Base-by-base conservation (phyloP, 495 filamentous ascomycete genomes). In the Aeminium ludgeri region DNA sequence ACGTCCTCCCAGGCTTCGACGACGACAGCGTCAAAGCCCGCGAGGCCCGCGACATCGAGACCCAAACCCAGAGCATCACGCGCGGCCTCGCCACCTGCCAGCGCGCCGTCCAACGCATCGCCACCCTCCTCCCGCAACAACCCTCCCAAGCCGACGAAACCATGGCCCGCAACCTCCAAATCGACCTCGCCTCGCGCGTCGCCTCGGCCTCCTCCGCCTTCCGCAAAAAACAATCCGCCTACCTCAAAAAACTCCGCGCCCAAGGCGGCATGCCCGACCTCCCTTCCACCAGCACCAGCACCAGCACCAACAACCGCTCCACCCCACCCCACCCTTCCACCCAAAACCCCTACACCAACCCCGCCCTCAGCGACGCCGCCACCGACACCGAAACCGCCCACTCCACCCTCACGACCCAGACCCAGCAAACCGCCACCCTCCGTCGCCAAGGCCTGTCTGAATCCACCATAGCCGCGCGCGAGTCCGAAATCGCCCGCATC, bases 401-500 rank as follows among this genome's bases (percentile, higher is more conserved):
- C 57, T 77, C 81, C 0, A 82, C 86, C 0, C 69, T 97, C 6
- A n/a, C n/a, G n/a, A n/a, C n/a, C n/a, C n/a, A n/a, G n/a, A n/a
- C n/a, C n/a, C 72, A 74, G 55, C 83, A 92, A 55, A 76, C 75
- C 1, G 57, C 59, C 3, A 66, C 73, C n/a, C 61, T 67, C 3
- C 73, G 76, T 37, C 65, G 71, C 15, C 67, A 78, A 5, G 74
- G 80, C 18, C 75, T 76, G 41, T 86, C 91, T 53, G 89, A 96
- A 52, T 67, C 74, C 1, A 77, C 72, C 11, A 97, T 97, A 50
- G 74, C 76, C 41, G 89, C 95, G 55, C 80, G 89, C 39, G 89
- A 97, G 61, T 72, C 77, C n/a, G 89, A 95, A 55, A 97, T 97
- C 60, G 89, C 86, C 44, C 84, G 94, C 45, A 96, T 97, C 45